Conservation (phyloP, 108 stramenopile species). For the Nitzschia sp. region DNA sequence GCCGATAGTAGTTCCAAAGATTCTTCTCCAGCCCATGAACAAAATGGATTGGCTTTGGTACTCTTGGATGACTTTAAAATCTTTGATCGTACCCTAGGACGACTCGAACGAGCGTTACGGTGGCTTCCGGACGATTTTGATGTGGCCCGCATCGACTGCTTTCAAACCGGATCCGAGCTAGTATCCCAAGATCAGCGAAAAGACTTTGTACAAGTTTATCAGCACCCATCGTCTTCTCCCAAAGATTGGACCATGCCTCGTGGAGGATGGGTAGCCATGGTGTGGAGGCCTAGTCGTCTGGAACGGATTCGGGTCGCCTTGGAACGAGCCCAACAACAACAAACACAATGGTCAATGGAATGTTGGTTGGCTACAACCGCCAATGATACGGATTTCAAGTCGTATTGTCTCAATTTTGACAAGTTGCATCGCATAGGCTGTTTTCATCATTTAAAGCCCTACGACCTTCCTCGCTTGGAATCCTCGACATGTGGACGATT, state of each 20-base stretch:
- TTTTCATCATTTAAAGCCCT: neutral
- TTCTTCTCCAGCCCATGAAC: neutral
- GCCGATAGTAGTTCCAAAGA: neutral
- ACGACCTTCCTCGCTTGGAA: too few relatives aligned
- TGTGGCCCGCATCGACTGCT: neutral
- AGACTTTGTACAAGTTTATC: neutral
- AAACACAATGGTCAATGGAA: too few relatives aligned
- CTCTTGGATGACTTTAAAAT: neutral
- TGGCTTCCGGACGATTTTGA: slow-evolving; percentile 5
- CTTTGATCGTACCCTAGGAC: slow-evolving; percentile 2
- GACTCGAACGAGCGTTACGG: neutral
- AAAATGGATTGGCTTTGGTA: neutral
- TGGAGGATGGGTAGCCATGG: neutral
- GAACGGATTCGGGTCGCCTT: neutral
- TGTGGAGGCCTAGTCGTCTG: neutral
- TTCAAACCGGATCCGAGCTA: neutral
- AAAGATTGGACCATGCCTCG: neutral
- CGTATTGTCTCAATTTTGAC: neutral
- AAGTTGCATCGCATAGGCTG: neutral
- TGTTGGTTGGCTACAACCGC: too few relatives aligned
- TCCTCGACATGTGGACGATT: too few relatives aligned
- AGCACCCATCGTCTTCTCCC: neutral
- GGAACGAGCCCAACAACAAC: too few relatives aligned
- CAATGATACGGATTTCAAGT: neutral
- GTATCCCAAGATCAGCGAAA: neutral